These are phyloP conservation scores for Mimosa bimucronata DNA, from an alignment of 306 rosid genomes.

Conservation along the genomic window DNA sequence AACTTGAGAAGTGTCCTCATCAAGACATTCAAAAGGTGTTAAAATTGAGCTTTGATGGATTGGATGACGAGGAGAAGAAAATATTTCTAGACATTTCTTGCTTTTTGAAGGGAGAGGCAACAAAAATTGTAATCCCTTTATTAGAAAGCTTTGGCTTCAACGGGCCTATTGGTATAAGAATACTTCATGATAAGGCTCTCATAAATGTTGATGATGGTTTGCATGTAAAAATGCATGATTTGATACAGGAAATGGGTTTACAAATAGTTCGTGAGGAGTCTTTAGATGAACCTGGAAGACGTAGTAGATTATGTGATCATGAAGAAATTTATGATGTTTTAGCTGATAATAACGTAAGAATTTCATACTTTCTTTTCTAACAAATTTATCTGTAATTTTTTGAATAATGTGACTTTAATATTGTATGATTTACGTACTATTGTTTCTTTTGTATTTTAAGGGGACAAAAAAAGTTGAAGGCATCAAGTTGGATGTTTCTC, in stretches of 20 bases:
- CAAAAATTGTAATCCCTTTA: neutral
- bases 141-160: neutral
- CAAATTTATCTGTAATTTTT: no score
- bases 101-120: neutral
- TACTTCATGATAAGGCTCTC: constrained; percentile 13
- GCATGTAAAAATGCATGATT: constrained; percentile 29
- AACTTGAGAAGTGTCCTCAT: neutral
- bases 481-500: neutral
- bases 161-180: neutral
- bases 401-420: no score
- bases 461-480: constrained; percentile 21
- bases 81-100: constrained; percentile 7
- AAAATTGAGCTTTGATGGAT: neutral
- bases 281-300: neutral
- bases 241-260: constrained; percentile 20
- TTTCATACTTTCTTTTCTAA: no score
- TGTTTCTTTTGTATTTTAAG: neutral
- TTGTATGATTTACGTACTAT: neutral
- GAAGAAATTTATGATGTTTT: neutral
- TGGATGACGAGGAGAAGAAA: neutral
- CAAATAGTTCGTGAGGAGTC: neutral
- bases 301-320: constrained; percentile 24
- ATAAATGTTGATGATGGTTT: neutral
- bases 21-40: neutral
- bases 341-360: neutral